A percentile compares a stretch with the other conserved stretches of the same genome.
These are phyloP conservation scores for Lotus japonicus DNA, from an alignment of 306 rosid species.

Conservation along the genomic window DNA sequence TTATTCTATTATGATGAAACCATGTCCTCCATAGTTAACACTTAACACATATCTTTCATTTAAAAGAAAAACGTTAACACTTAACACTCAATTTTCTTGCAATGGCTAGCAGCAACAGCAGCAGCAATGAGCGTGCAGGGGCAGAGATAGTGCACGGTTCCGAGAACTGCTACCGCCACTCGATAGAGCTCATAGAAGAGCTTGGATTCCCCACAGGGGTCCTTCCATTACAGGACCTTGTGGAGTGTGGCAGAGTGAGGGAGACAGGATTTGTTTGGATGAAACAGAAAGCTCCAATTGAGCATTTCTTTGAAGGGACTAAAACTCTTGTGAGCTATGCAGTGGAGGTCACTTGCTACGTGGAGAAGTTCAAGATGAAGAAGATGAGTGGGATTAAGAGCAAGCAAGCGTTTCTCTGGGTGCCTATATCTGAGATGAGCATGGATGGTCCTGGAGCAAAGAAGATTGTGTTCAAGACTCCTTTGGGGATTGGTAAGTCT, in stretches of 20 bases:
- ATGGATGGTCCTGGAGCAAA: slow-evolving; percentile 30
- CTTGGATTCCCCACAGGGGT: slow-evolving; percentile 73
- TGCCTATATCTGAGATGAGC: slow-evolving; percentile 61
- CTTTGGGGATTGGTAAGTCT: slow-evolving; percentile 62
- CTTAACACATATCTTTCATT: too few species aligned
- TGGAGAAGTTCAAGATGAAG: slow-evolving; percentile 70
- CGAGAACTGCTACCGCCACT: slow-evolving; percentile 41
- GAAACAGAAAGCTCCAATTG: slow-evolving; percentile 57
- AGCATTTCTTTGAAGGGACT: slow-evolving; percentile 45
- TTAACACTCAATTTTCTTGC: background rate
- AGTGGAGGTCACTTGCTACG: slow-evolving; percentile 61
- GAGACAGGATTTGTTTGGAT: slow-evolving; percentile 90
- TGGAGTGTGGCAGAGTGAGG: slow-evolving; percentile 61
- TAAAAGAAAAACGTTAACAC: too few species aligned
- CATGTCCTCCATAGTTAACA: too few species aligned
- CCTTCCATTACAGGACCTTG: slow-evolving; percentile 53
- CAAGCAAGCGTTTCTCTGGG: slow-evolving; percentile 71
- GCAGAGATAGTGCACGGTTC: slow-evolving; percentile 61
- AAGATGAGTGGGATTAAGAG: slow-evolving; percentile 77
- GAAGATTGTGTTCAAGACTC: slow-evolving; percentile 57
- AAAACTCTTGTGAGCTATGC: slow-evolving; percentile 55
- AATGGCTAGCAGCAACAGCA: slow-evolving; percentile 17
- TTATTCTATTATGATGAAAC: background rate
- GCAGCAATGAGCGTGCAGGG: slow-evolving; percentile 42
- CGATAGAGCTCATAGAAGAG: slow-evolving; percentile 51